Conservation (phyloP, 345 rosid species). For the Lagerstroemia speciosa region DNA sequence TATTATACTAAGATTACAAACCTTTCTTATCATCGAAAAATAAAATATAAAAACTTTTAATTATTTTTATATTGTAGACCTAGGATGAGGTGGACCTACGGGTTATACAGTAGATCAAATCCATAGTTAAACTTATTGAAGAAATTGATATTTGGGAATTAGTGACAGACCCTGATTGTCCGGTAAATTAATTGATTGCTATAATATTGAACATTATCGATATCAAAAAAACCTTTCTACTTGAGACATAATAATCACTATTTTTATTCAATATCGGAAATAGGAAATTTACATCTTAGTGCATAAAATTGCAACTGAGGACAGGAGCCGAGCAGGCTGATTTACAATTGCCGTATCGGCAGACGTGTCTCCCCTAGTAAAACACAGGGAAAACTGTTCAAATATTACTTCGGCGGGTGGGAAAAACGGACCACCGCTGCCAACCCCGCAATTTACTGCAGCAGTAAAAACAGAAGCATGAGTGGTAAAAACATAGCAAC, state of each 20-base stretch:
- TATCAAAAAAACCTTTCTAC: no score
- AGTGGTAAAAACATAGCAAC: not conserved
- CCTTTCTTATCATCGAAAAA: no score
- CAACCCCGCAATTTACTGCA: not conserved
- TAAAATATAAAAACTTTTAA: no score
- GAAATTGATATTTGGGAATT: no score
- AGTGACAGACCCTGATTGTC: no score
- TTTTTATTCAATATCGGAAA: not conserved
- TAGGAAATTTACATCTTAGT: constrained; percentile 1
- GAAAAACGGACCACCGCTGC: constrained; percentile 11
- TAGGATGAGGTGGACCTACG: no score
- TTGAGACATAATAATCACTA: not conserved
- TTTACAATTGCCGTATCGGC: not conserved
- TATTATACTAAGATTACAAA: no score
- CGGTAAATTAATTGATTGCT: no score
- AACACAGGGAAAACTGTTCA: not conserved
- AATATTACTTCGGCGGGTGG: constrained; percentile 15
- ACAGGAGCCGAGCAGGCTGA: not conserved
- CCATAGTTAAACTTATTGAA: no score
- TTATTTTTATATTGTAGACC: no score
- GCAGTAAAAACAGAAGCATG: not conserved
- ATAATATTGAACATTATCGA: no score
- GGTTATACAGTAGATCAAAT: no score
- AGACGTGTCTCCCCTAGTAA: not conserved
- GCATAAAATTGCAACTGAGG: not conserved